phyloP scores from a whole-genome alignment of 805 yeast species.

The Wickerhamomyces chambardii region DNA sequence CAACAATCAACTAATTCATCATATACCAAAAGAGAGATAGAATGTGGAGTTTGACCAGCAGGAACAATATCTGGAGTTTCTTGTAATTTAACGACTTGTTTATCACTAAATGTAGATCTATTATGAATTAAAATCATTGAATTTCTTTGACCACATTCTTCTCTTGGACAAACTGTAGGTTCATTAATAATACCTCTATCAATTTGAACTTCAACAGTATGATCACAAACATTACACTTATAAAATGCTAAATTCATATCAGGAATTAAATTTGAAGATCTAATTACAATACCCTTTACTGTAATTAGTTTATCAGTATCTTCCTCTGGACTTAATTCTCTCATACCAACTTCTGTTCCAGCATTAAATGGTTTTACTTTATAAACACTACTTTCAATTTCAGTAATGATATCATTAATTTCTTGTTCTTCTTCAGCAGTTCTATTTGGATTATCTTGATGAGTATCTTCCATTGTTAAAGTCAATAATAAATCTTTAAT shows the following conservation, averaged over 20 bases:
- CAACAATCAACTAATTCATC: conserved; percentile 93
- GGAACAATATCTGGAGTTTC: conserved; percentile 96
- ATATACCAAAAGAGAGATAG: conserved; percentile 87
- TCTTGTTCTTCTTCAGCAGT: conserved; percentile 17
- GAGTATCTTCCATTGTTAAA: conserved; percentile 44
- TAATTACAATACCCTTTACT: conserved; percentile 81
- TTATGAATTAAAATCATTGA: conserved; percentile 91
- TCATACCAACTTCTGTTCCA: conserved; percentile 68
- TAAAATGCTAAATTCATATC: conserved; percentile 98
- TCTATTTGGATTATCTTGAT: too few species aligned
- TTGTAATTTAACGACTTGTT: conserved; percentile 88
- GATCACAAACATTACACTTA: conserved; percentile 92
- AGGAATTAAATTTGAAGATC: conserved; percentile 88
- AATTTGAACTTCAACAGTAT: conserved; percentile 83
- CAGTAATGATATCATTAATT: conserved; percentile 43
- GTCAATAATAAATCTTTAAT: conserved; percentile 84
- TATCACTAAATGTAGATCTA: conserved; percentile 88
- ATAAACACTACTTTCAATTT: conserved; percentile 73
- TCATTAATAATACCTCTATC: conserved; percentile 93
- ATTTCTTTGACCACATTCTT: conserved; percentile 69
- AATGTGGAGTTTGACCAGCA: conserved; percentile 98
- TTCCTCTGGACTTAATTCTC: conserved; percentile 78
- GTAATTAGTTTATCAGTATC: conserved; percentile 92
- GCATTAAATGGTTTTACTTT: conserved; percentile 87
- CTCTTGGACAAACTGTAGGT: conserved; percentile 90